These are phyloP conservation scores for Alternaria triticina DNA, from an alignment of 2,329 filamentous ascomycete species.

Conservation along the genomic window DNA sequence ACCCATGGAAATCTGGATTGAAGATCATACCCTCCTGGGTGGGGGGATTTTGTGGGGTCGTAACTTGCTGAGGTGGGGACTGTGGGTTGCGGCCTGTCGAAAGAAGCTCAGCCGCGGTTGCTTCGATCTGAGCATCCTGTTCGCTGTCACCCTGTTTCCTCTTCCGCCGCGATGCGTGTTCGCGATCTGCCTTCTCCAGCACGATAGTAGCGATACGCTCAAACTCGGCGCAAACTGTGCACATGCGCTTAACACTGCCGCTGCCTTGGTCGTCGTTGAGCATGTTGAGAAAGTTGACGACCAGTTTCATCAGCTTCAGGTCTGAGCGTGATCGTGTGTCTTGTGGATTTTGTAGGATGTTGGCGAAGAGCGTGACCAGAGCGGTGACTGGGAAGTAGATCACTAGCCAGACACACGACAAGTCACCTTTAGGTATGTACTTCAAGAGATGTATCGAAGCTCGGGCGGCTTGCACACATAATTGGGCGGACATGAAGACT, in stretches of 20 bases:
- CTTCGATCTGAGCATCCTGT: slow-evolving; percentile 47
- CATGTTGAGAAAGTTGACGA: slow-evolving; percentile 89
- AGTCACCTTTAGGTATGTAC: slow-evolving; percentile 95
- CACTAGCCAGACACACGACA: slow-evolving; percentile 94
- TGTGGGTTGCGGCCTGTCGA: slow-evolving; percentile 38
- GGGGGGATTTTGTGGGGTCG: slow-evolving; percentile 22
- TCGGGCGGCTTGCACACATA: slow-evolving; percentile 90
- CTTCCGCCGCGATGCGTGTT: slow-evolving; percentile 80
- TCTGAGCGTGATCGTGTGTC: slow-evolving; percentile 89
- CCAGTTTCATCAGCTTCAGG: slow-evolving; percentile 86
- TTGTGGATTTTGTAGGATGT: slow-evolving; percentile 93
- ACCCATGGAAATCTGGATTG: slow-evolving; percentile 45
- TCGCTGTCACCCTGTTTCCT: slow-evolving; percentile 72
- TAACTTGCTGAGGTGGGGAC: slow-evolving; percentile 33
- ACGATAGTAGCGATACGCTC: slow-evolving; percentile 91
- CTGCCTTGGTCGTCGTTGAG: slow-evolving; percentile 89
- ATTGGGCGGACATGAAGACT: slow-evolving; percentile 89
- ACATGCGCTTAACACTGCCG: slow-evolving; percentile 90
- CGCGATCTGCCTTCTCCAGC: slow-evolving; percentile 88
- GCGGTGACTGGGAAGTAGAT: slow-evolving; percentile 97
- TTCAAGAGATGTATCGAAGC: slow-evolving; percentile 93
- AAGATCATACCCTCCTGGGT: slow-evolving; percentile 37
- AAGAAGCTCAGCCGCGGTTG: slow-evolving; percentile 45
- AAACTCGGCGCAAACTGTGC: slow-evolving; percentile 93
- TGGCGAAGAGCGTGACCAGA: slow-evolving; percentile 92